A percentile compares a stretch with the other conserved stretches of the same genome.
phyloP scores from a whole-genome alignment of 1,284 basidiomycete genomes.

The Moniliophthora roreri region DNA sequence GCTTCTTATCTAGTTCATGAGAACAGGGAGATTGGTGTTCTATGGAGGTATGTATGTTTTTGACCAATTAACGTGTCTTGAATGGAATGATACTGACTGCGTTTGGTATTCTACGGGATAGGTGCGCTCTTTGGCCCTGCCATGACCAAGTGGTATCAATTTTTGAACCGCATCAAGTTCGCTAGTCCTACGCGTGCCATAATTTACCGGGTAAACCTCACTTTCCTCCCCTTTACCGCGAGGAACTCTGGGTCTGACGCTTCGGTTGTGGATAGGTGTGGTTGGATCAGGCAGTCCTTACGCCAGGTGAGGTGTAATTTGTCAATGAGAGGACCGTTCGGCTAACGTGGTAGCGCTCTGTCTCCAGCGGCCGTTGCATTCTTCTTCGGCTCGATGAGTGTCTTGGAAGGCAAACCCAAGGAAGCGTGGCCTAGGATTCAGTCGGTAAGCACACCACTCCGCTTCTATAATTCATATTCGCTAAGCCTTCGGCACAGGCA shows the following conservation, averaged over 20 bases:
- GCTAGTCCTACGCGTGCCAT: constrained; percentile 54
- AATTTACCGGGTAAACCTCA: constrained; percentile 61
- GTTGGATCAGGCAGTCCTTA: constrained; percentile 72
- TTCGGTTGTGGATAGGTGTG: constrained; percentile 48
- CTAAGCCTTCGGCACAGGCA: constrained; percentile 36
- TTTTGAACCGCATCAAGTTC: constrained; percentile 65
- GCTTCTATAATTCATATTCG: not conserved
- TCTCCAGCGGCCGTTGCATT: constrained; percentile 59
- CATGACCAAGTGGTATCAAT: constrained; percentile 70
- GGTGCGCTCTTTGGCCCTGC: constrained; percentile 71
- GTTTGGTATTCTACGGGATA: constrained; percentile 23
- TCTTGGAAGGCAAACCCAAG: constrained; percentile 67
- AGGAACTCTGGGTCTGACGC: constrained; percentile 12
- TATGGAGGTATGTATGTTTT: constrained; percentile 60
- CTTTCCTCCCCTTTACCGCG: not conserved
- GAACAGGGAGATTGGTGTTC: constrained; percentile 71
- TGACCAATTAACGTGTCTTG: too few species aligned
- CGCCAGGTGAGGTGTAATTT: constrained; percentile 47
- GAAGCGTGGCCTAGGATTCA: constrained; percentile 57
- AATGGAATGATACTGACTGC: not conserved
- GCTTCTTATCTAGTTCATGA: too few species aligned
- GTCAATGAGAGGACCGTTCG: not conserved
- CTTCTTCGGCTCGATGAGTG: constrained; percentile 75
- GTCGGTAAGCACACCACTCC: constrained; percentile 38
- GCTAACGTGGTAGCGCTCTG: not conserved